A percentile compares a stretch with the other conserved stretches of the same genome.
phyloP scores from a whole-genome alignment of 1,284 basidiomycete species.

The Melampsora americana region DNA sequence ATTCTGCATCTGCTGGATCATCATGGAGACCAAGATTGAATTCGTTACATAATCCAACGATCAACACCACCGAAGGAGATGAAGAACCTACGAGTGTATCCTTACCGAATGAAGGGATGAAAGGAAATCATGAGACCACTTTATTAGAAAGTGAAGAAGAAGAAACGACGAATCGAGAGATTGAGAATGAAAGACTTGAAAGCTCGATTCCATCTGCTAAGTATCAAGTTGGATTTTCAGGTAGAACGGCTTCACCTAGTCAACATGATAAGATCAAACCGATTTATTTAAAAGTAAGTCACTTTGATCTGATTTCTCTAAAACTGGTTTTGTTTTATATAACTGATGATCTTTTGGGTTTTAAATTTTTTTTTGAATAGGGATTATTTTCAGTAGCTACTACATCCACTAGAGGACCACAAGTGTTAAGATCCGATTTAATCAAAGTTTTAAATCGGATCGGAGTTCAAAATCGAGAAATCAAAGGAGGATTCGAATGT shows the following conservation, averaged over 20 bases:
- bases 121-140: not conserved
- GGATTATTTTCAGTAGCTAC: slow-evolving; percentile 70
- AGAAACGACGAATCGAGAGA: not conserved
- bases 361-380: slow-evolving; percentile 48
- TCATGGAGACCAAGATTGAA: slow-evolving; percentile 31
- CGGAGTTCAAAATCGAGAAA: slow-evolving; percentile 89
- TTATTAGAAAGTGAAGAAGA: slow-evolving; percentile 40
- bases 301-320: not conserved
- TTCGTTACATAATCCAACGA: slow-evolving; percentile 18
- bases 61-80: not conserved
- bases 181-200: slow-evolving; percentile 14
- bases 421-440: slow-evolving; percentile 77
- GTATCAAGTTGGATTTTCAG: slow-evolving; percentile 24
- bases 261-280: slow-evolving; percentile 39
- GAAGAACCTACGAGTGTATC: not conserved
- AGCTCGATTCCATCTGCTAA: not conserved
- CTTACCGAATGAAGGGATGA: no score
- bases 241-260: slow-evolving; percentile 20
- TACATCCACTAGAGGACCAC: slow-evolving; percentile 82
- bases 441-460: slow-evolving; percentile 82
- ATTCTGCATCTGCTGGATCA: slow-evolving; percentile 27
- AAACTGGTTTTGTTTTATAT: slow-evolving; percentile 1
- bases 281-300: slow-evolving; percentile 39
- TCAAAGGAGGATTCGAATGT: slow-evolving; percentile 88
- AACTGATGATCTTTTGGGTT: not conserved